Percentiles rank a stretch among this genome's conserved stretches.
phyloP scores from a whole-genome alignment of 2,329 filamentous ascomycete genomes.

The Ascomycota sp. region DNA sequence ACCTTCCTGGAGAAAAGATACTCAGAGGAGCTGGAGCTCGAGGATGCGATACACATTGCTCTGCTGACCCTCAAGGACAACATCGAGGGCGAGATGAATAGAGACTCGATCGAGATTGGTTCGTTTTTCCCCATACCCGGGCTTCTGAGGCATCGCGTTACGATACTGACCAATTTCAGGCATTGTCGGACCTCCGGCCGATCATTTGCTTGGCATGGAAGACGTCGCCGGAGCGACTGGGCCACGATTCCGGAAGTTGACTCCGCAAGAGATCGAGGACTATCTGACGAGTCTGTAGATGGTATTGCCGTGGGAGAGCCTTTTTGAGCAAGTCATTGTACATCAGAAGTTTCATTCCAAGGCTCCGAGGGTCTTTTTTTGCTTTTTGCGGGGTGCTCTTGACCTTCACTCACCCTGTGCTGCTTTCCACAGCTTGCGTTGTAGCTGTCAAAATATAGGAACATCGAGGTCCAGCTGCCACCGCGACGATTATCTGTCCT shows the following conservation, averaged over 20 bases:
- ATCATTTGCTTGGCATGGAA: slow-evolving; percentile 79
- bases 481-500: slow-evolving; percentile 13
- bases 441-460: slow-evolving; percentile 24
- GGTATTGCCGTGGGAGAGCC: slow-evolving; percentile 2
- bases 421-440: slow-evolving; percentile 2
- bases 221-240: slow-evolving; percentile 68
- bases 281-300: slow-evolving; percentile 91
- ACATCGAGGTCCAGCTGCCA: slow-evolving; percentile 24
- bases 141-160: background rate
- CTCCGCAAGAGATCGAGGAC: slow-evolving; percentile 94
- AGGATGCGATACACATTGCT: slow-evolving; percentile 96
- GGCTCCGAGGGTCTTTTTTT: slow-evolving; percentile 10
- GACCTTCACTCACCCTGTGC: background rate
- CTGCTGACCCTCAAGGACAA: slow-evolving; percentile 95
- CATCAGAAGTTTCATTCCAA: slow-evolving; percentile 21
- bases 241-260: slow-evolving; percentile 81
- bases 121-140: background rate
- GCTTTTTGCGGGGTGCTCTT: background rate
- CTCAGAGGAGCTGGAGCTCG: slow-evolving; percentile 85
- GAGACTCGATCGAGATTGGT: slow-evolving; percentile 96
- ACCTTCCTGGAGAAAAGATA: slow-evolving; percentile 98
- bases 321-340: slow-evolving; percentile 16
- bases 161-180: slow-evolving; percentile 27
- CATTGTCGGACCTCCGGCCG: slow-evolving; percentile 82
- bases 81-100: slow-evolving; percentile 98